A percentile compares a stretch with the other conserved stretches of the same genome.
Evolutionary conservation across 2,329 filamentous ascomycete species (phyloP).

Genomic region (Penicillium brevicompactum): DNA sequence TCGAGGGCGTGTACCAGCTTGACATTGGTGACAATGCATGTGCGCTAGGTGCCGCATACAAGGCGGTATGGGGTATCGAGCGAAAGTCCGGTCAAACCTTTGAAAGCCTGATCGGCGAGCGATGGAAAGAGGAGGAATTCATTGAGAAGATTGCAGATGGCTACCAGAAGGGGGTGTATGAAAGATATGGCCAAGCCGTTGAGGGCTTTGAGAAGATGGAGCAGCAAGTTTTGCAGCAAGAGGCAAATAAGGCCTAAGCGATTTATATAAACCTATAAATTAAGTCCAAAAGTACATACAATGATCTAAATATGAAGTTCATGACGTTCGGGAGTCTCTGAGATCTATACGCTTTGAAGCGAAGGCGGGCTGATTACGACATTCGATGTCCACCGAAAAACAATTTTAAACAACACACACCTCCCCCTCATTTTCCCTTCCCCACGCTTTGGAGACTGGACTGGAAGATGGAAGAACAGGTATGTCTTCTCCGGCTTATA

Average conservation of each 20-base stretch:
- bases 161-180: conserved; percentile 73
- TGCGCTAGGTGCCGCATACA: conserved; percentile 90
- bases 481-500: conserved; percentile 24
- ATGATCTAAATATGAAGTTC: no score
- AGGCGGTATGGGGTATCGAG: conserved; percentile 90
- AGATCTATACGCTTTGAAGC: conserved; percentile 11
- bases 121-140: conserved; percentile 85
- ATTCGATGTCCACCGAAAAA: conserved; percentile 29
- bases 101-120: conserved; percentile 78
- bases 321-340: no score
- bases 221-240: conserved; percentile 58
- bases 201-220: conserved; percentile 79
- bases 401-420: conserved; percentile 29
- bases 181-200: conserved; percentile 75
- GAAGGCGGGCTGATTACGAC: conserved; percentile 29
- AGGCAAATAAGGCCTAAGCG: conserved; percentile 12
- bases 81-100: conserved; percentile 70
- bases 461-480: conserved; percentile 51
- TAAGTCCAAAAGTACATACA: neutral
- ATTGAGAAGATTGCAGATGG: conserved; percentile 81
- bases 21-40: conserved; percentile 96
- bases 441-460: conserved; percentile 32
- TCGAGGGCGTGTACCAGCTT: conserved; percentile 87
- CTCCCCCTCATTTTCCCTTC: conserved; percentile 26
- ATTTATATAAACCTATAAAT: neutral